Conservation (phyloP, 2,329 filamentous ascomycete genomes). For the Taxawa tesnikishii region DNA sequence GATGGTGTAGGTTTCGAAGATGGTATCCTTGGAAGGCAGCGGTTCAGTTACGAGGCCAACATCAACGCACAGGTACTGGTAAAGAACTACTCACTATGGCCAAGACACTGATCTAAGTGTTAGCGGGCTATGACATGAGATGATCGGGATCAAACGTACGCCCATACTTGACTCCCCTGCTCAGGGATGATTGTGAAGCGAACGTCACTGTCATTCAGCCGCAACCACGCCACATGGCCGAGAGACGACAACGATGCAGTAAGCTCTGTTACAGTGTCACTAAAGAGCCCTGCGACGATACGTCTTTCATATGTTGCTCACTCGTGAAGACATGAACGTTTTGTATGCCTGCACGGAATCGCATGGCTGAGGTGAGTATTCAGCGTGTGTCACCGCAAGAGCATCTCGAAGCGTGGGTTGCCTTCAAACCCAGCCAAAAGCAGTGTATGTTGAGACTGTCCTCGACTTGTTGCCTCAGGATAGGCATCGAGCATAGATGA, state of each 20-base stretch:
- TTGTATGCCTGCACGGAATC: slow-evolving; percentile 40
- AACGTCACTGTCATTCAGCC: slow-evolving; percentile 73
- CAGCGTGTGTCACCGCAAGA: no score
- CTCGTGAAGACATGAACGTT: slow-evolving; percentile 41
- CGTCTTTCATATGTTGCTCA: slow-evolving; percentile 17
- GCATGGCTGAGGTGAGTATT: slow-evolving; percentile 28
- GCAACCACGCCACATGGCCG: slow-evolving; percentile 81
- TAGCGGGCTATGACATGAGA: background rate
- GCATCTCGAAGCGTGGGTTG: no score
- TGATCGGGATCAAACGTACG: slow-evolving; percentile 42
- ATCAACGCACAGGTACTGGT: background rate
- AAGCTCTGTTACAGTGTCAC: slow-evolving; percentile 44
- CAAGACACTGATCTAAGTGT: slow-evolving; percentile 22
- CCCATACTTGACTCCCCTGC: slow-evolving; percentile 92
- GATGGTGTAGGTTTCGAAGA: slow-evolving; percentile 76
- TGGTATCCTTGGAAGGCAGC: slow-evolving; percentile 53
- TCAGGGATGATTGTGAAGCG: slow-evolving; percentile 95
- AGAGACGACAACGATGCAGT: slow-evolving; percentile 50
- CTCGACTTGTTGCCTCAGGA: no score
- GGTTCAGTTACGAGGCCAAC: slow-evolving; percentile 15
- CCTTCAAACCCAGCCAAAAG: no score
- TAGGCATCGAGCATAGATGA: no score
- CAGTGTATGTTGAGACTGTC: no score
- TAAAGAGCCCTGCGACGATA: slow-evolving; percentile 2
- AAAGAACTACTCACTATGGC: slow-evolving; percentile 22